These are phyloP conservation scores for Trichaptum fuscoviolaceum DNA, from an alignment of 768 basidiomycete species.

Conservation along the genomic window DNA sequence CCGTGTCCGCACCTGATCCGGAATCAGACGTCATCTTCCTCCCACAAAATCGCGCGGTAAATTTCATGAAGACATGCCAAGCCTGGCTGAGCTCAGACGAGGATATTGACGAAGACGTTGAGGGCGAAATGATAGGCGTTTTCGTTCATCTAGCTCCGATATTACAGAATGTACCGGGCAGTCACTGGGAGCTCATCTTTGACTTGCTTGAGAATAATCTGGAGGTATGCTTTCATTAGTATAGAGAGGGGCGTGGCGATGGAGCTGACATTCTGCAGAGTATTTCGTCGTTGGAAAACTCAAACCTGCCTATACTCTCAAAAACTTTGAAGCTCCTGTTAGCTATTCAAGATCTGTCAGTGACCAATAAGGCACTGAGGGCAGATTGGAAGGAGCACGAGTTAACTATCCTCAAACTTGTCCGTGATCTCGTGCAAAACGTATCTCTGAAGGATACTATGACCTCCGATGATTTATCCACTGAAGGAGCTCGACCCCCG, in stretches of 20 bases:
- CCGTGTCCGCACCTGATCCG: slow-evolving; percentile 66
- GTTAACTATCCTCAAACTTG: slow-evolving; percentile 44
- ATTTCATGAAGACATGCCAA: slow-evolving; percentile 79
- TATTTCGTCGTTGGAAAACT: slow-evolving; percentile 51
- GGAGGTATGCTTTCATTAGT: slow-evolving; percentile 49
- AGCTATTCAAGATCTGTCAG: slow-evolving; percentile 61
- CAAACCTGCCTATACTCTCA: slow-evolving; percentile 57
- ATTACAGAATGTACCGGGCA: slow-evolving; percentile 77
- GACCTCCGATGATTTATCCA: not conserved
- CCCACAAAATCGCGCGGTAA: slow-evolving; percentile 78
- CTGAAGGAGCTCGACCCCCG: slow-evolving; percentile 14
- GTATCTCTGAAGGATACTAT: not conserved
- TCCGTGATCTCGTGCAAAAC: slow-evolving; percentile 49
- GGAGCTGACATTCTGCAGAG: slow-evolving; percentile 33
- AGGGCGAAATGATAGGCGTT: slow-evolving; percentile 69
- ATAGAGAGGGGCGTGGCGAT: not conserved
- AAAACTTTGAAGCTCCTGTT: slow-evolving; percentile 65
- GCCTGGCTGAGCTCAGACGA: slow-evolving; percentile 68
- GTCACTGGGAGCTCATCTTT: slow-evolving; percentile 91
- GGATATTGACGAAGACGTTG: slow-evolving; percentile 66
- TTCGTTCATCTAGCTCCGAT: slow-evolving; percentile 79
- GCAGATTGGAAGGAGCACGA: slow-evolving; percentile 62
- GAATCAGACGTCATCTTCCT: slow-evolving; percentile 83
- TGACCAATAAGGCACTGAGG: slow-evolving; percentile 68
- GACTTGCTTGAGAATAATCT: slow-evolving; percentile 85